Evolutionary conservation across 352 stramenopile species (phyloP), one percentile per base, ranked within the genome.

Genomic region (Globisporangium yorkense): DNA sequence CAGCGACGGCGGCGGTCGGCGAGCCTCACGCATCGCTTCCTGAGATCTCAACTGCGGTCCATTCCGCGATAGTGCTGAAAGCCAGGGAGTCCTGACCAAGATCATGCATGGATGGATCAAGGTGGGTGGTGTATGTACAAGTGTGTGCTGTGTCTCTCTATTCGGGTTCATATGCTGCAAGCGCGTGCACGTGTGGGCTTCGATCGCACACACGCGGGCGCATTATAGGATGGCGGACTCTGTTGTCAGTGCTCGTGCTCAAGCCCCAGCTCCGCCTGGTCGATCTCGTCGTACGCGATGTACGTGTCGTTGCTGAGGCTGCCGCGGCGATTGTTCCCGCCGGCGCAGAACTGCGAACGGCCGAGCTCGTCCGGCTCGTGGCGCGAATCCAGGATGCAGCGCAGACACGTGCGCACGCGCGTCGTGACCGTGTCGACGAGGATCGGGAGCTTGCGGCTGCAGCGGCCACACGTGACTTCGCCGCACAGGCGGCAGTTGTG

Each of bases 401-500:
- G 71, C 46, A 93, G 59, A 60, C 84, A 93, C 33, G 90, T 80
- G 24, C 84, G 86, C 41, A 93, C 82, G 21, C 76, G 79, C 2
- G 76, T 77, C 12, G 75, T 84, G 52, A 79, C 68, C 0, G 72
- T 61, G 24, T 85, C 77, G 10, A 87, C 77, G 21, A 90, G 71
- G 46, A 92, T 72, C 2, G 83, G 71, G 59, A 90, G 74, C 54
- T 90, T 90, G 13, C 77, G 79, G 51, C 75, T 79, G 62, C 84
- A 93, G 51, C 81, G 77, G 27, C 84, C 75, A 50, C 84, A 93
- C 18, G 63, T 80, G 13, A 77, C 63, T 50, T 88, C 82, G 12
- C 80, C 80, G 51, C 84, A 93, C 31, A 91, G 66, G 7, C 80
- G 81, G 61, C 84, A 93, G 65, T 72, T 77, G 68, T 93, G 77